phyloP scores from a whole-genome alignment of 2,329 filamentous ascomycete species.

The Hypomyces perniciosus region DNA sequence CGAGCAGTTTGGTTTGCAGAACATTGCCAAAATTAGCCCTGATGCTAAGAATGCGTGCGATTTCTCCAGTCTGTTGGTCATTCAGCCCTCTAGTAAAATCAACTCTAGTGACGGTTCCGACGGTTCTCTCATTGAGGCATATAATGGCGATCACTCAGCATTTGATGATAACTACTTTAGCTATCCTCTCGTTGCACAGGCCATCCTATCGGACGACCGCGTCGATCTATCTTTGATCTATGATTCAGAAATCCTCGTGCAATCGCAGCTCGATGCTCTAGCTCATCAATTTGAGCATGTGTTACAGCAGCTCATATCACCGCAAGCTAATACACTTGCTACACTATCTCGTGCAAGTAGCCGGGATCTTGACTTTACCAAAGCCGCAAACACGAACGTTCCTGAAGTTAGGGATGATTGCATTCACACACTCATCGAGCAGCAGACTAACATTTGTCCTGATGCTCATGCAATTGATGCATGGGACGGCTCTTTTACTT shows the following conservation, averaged over 20 bases:
- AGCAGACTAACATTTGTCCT: background rate
- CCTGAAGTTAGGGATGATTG: background rate
- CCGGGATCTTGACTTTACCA: background rate
- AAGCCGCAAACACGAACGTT: background rate
- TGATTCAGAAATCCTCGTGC: background rate
- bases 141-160: background rate
- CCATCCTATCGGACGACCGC: background rate
- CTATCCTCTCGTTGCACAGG: conserved; percentile 1
- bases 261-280: background rate
- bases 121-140: background rate
- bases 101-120: background rate
- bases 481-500: conserved; percentile 28
- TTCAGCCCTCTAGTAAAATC: conserved; percentile 3
- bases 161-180: background rate
- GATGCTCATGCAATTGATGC: background rate
- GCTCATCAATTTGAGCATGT: background rate
- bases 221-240: background rate
- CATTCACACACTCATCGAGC: conserved; percentile 6
- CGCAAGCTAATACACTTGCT: background rate
- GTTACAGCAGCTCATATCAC: background rate
- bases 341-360: background rate
- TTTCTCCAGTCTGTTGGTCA: conserved; percentile 16
- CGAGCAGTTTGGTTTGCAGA: conserved; percentile 18
- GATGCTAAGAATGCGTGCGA: conserved; percentile 11
- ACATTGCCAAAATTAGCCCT: conserved; percentile 14